Percentiles rank a stretch among this genome's conserved stretches.
phyloP scores from a whole-genome alignment of 2,329 filamentous ascomycete species.

The Calonectria naviculata region DNA sequence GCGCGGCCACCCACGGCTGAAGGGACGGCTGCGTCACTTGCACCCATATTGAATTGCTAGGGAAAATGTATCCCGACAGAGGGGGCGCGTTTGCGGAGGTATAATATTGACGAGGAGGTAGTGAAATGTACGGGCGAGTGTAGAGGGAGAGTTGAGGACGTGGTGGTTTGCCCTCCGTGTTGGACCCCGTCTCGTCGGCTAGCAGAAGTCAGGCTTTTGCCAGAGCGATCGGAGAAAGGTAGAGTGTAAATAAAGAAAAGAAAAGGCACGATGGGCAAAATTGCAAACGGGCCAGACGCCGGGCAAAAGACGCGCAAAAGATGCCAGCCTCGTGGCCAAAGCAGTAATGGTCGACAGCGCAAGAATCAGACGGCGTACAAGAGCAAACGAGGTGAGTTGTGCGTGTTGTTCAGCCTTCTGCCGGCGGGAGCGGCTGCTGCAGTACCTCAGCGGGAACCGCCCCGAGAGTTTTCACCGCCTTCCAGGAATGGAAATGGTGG shows the following conservation, averaged over 20 bases:
- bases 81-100: not conserved
- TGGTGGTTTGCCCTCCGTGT: not conserved
- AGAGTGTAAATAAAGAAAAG: not conserved
- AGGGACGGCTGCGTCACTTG: constrained; percentile 50
- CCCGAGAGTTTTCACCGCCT: constrained; percentile 39
- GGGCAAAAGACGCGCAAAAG: constrained; percentile 5
- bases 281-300: not conserved
- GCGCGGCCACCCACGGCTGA: constrained; percentile 45
- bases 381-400: constrained; percentile 21
- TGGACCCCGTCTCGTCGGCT: constrained; percentile 1
- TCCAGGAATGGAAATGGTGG: constrained; percentile 24
- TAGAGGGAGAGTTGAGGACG: constrained; percentile 7
- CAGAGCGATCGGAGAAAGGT: not conserved
- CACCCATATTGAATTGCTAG: constrained; percentile 47
- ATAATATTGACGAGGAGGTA: not conserved
- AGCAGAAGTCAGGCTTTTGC: constrained; percentile 14
- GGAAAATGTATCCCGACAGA: not conserved
- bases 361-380: constrained; percentile 1
- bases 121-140: not conserved
- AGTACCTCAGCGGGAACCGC: constrained; percentile 33
- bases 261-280: not conserved
- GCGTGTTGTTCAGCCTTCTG: constrained; percentile 30
- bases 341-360: not conserved
- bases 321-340: constrained; percentile 3
- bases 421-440: constrained; percentile 17